Evolutionary conservation across 1,284 basidiomycete genomes (phyloP).

Genomic region (Phellopilus nigrolimitatus): DNA sequence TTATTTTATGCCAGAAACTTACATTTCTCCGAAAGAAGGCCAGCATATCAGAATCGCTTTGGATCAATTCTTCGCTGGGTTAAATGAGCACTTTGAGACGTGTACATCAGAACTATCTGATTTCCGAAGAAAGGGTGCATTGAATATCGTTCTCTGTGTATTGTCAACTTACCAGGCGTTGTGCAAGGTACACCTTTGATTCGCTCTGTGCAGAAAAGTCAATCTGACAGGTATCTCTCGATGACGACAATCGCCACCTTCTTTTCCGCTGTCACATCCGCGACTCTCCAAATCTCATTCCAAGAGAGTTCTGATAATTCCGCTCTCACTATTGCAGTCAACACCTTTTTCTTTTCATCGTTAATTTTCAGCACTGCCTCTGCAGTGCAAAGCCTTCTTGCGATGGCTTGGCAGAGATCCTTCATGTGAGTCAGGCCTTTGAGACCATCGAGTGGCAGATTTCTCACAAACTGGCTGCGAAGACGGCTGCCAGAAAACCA

Average conservation of each 20-base stretch:
- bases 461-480: too few relatives aligned
- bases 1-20: not conserved
- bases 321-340: not conserved
- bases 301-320: not conserved
- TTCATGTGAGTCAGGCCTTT: slow-evolving; percentile 2
- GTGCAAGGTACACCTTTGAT: too few relatives aligned
- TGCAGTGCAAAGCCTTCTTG: slow-evolving; percentile 6
- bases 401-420: slow-evolving; percentile 9
- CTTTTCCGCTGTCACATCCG: slow-evolving; percentile 8
- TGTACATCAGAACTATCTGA: not conserved
- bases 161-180: too few relatives aligned
- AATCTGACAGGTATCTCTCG: not conserved
- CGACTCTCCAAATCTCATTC: slow-evolving; percentile 6
- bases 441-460: not conserved
- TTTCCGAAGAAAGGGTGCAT: slow-evolving; percentile 6
- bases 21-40: not conserved
- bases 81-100: not conserved
- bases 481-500: not conserved
- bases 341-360: slow-evolving; percentile 9
- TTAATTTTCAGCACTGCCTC: slow-evolving; percentile 9
- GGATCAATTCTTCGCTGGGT: not conserved
- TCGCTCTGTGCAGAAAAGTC: too few relatives aligned
- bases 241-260: slow-evolving; percentile 11
- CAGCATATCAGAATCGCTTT: not conserved
- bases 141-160: too few relatives aligned